These are phyloP conservation scores for Nicotiana otophora DNA, from an alignment of 257 asterid species.

Conservation along the genomic window DNA sequence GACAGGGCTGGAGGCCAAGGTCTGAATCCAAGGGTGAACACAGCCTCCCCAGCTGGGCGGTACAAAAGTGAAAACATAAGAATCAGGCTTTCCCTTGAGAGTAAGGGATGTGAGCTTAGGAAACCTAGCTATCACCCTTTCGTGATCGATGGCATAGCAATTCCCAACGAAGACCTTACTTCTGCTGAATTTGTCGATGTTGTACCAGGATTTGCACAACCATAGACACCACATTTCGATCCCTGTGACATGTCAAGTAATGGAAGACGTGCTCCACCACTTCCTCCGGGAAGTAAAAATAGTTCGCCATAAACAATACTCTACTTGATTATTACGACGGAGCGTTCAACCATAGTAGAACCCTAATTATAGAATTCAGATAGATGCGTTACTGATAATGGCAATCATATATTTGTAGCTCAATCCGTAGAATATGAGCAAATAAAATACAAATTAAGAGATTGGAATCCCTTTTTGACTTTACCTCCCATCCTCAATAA, in stretches of 20 bases:
- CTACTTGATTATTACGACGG: no score
- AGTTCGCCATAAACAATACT: constrained; percentile 29
- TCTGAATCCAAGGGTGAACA: constrained; percentile 64
- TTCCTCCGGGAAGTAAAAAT: constrained; percentile 82
- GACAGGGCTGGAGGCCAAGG: constrained; percentile 42
- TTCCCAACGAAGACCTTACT: constrained; percentile 75
- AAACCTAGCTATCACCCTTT: constrained; percentile 56
- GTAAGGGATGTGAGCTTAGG: constrained; percentile 19
- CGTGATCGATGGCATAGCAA: constrained; percentile 67
- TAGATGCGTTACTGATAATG: no score
- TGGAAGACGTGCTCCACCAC: constrained; percentile 71
- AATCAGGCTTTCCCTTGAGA: constrained; percentile 79
- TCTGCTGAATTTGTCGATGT: constrained; percentile 50
- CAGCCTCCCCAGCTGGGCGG: constrained; percentile 60
- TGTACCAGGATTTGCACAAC: constrained; percentile 67
- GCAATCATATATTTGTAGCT: no score
- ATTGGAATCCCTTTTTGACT: not conserved
- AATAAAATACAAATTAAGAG: not conserved
- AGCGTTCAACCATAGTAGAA: no score
- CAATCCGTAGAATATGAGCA: not conserved
- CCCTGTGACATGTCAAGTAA: constrained; percentile 44
- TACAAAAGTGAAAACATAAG: constrained; percentile 58
- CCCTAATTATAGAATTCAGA: no score
- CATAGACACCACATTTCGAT: constrained; percentile 62
- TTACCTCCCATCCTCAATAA: constrained; percentile 1